Evolutionary conservation across 805 yeast genomes (phyloP).

Genomic region (Torulaspora maleeae): DNA sequence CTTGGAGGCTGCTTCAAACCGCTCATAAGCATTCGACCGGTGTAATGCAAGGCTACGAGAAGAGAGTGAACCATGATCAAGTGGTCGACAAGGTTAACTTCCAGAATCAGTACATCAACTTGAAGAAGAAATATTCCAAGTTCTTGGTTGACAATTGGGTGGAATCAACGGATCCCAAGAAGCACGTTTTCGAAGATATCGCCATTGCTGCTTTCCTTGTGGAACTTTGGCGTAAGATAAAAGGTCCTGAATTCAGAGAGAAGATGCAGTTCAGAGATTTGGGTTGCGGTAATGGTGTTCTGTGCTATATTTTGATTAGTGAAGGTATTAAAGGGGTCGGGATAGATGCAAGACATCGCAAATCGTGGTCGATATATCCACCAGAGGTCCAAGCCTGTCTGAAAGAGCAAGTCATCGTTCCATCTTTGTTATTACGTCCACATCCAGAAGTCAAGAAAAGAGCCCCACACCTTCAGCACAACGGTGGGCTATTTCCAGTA

Average conservation of each 20-base stretch:
- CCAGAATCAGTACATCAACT: slow-evolving; percentile 71
- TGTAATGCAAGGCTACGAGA: slow-evolving; percentile 75
- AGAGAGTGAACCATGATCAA: slow-evolving; percentile 81
- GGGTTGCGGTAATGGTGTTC: slow-evolving; percentile 92
- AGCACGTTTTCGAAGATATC: slow-evolving; percentile 93
- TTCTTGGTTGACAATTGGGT: slow-evolving; percentile 75
- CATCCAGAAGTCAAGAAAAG: slow-evolving; percentile 54
- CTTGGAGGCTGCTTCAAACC: slow-evolving; percentile 72
- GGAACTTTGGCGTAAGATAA: slow-evolving; percentile 69
- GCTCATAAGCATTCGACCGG: slow-evolving; percentile 82
- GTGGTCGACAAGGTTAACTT: slow-evolving; percentile 79
- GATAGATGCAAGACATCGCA: slow-evolving; percentile 82
- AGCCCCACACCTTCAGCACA: slow-evolving; percentile 53
- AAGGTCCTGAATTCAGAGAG: slow-evolving; percentile 35
- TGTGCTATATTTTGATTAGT: slow-evolving; percentile 65
- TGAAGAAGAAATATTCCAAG: slow-evolving; percentile 80
- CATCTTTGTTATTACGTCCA: slow-evolving; percentile 64
- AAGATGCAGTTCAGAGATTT: slow-evolving; percentile 70
- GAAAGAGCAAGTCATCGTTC: slow-evolving; percentile 78
- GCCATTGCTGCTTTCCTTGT: slow-evolving; percentile 93
- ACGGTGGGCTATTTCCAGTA: slow-evolving; percentile 48
- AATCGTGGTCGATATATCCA: slow-evolving; percentile 81
- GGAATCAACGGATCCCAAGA: slow-evolving; percentile 92
- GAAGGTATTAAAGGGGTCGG: slow-evolving; percentile 86
- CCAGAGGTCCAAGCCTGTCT: slow-evolving; percentile 51